Evolutionary conservation across 345 rosid species (phyloP).

Genomic region (Lenwebbia sp.): DNA sequence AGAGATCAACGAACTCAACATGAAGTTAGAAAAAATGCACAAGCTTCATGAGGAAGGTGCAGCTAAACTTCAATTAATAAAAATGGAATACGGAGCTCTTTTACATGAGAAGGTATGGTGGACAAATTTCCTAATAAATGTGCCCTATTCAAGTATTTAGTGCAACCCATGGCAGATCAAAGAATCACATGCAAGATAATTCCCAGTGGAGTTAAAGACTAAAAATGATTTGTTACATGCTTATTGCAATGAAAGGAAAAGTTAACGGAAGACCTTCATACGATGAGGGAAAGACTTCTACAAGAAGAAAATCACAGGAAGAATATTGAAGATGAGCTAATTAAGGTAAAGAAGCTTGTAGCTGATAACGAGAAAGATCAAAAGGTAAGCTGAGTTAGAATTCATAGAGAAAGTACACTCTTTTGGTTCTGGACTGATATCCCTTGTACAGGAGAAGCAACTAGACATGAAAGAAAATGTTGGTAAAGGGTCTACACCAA

Average conservation of each 20-base stretch:
- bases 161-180: not conserved
- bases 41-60: slow-evolving; percentile 32
- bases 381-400: slow-evolving; percentile 25
- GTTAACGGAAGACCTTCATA: slow-evolving; percentile 46
- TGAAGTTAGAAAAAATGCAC: slow-evolving; percentile 34
- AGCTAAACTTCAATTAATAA: slow-evolving; percentile 52
- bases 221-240: not conserved
- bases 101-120: slow-evolving; percentile 54
- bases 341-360: slow-evolving; percentile 42
- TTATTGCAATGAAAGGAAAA: slow-evolving; percentile 26
- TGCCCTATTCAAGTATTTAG: not conserved
- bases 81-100: slow-evolving; percentile 37
- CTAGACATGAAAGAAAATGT: slow-evolving; percentile 38
- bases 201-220: not conserved
- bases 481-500: slow-evolving; percentile 31
- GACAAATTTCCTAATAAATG: not conserved
- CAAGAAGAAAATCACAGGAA: slow-evolving; percentile 68
- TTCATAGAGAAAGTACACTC: not conserved
- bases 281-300: slow-evolving; percentile 41
- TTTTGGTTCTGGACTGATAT: not conserved
- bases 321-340: slow-evolving; percentile 48
- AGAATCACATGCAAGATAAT: not conserved
- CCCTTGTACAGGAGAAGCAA: slow-evolving; percentile 30
- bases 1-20: slow-evolving; percentile 32
- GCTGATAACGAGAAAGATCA: slow-evolving; percentile 40